phyloP scores from a whole-genome alignment of 2,329 filamentous ascomycete species.

The Niveomyces coronatus region DNA sequence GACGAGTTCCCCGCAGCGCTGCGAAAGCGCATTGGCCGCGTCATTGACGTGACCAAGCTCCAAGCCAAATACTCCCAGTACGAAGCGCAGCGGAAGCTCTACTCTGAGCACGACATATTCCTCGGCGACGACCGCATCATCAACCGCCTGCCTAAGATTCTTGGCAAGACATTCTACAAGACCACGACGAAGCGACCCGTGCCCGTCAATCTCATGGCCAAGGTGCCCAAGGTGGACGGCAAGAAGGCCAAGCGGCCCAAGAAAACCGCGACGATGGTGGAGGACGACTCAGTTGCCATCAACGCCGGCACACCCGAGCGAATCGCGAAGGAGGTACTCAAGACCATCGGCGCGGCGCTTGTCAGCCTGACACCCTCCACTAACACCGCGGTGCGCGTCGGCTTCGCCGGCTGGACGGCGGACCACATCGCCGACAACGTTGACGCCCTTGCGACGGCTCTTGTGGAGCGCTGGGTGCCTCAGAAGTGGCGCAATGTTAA shows the following conservation, averaged over 20 bases:
- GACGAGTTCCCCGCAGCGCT: slow-evolving; percentile 60
- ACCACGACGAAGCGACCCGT: slow-evolving; percentile 74
- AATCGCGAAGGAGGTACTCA: slow-evolving; percentile 72
- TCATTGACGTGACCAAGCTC: slow-evolving; percentile 77
- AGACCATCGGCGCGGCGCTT: slow-evolving; percentile 64
- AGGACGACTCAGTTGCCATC: too few species aligned
- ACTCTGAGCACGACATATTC: slow-evolving; percentile 84
- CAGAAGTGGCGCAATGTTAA: slow-evolving; percentile 83
- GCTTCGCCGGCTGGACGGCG: slow-evolving; percentile 61
- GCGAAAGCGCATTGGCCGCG: slow-evolving; percentile 56
- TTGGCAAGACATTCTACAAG: slow-evolving; percentile 93
- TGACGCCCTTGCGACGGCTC: slow-evolving; percentile 53
- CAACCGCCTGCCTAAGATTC: slow-evolving; percentile 58
- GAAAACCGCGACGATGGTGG: slow-evolving; percentile 29
- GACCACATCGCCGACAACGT: slow-evolving; percentile 75
- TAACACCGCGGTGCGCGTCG: slow-evolving; percentile 73
- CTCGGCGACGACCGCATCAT: slow-evolving; percentile 83
- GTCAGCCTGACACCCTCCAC: slow-evolving; percentile 70
- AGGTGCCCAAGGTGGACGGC: slow-evolving; percentile 49
- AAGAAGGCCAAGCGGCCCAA: slow-evolving; percentile 49
- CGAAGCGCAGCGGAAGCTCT: slow-evolving; percentile 75
- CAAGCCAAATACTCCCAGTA: slow-evolving; percentile 76
- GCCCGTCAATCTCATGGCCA: slow-evolving; percentile 60
- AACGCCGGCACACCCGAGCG: slow-evolving; percentile 47
- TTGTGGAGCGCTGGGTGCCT: slow-evolving; percentile 72